phyloP scores from a whole-genome alignment of 2,329 filamentous ascomycete species.

The Alternaria gansuensis region DNA sequence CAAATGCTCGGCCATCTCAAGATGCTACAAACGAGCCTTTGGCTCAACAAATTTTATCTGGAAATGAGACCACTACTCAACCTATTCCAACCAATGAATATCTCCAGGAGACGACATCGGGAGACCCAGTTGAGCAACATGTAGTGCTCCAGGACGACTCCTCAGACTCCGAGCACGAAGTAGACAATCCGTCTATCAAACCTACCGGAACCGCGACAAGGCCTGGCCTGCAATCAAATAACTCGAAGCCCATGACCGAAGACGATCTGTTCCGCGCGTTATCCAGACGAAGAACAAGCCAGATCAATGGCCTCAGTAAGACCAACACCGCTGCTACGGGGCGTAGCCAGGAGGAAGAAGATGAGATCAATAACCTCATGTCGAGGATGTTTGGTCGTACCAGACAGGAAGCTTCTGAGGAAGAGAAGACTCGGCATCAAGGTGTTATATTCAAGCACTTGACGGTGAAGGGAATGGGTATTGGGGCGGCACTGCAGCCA shows the following conservation, averaged over 20 bases:
- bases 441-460: slow-evolving; percentile 73
- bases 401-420: slow-evolving; percentile 71
- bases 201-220: slow-evolving; percentile 24
- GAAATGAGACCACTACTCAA: neutral
- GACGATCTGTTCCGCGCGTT: slow-evolving; percentile 63
- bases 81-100: neutral
- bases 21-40: slow-evolving; percentile 2
- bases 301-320: slow-evolving; percentile 33
- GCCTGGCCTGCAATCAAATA: slow-evolving; percentile 31
- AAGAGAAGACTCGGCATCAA: slow-evolving; percentile 74
- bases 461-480: slow-evolving; percentile 68
- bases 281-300: slow-evolving; percentile 59
- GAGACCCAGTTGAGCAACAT: slow-evolving; percentile 24
- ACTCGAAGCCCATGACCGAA: slow-evolving; percentile 55
- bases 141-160: slow-evolving; percentile 29
- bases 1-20: slow-evolving; percentile 4
- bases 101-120: slow-evolving; percentile 8
- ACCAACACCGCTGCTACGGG: slow-evolving; percentile 38
- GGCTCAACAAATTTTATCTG: neutral
- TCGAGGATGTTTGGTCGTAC: slow-evolving; percentile 75
- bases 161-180: slow-evolving; percentile 37
- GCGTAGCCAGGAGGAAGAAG: slow-evolving; percentile 51
- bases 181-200: slow-evolving; percentile 33
- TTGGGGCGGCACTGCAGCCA: slow-evolving; percentile 69
- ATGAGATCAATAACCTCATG: slow-evolving; percentile 70